Base-by-base conservation (phyloP, 176 grass and related monocot genomes). In the Bromus sterilis region DNA sequence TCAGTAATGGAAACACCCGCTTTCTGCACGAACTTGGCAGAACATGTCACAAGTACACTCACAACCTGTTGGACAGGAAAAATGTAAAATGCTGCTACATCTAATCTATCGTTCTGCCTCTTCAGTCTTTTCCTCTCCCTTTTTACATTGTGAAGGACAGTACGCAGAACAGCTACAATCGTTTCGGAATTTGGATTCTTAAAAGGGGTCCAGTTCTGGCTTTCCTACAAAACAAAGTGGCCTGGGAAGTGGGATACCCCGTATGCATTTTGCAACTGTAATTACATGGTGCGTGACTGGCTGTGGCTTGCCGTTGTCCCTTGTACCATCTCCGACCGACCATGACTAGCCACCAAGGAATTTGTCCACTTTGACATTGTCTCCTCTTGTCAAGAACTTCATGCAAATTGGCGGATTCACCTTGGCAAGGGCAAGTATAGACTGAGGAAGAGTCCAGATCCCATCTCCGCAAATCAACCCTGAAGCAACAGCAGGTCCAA, bases 381-480 rank as follows among this genome's bases (percentile, higher is more conserved):
- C 32, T 24, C 69, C 58, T 73, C 88, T 86, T 1, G 88, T 66
- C 73, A 89, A 66, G 44, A 89, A 98, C 82, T 94, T 98, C 95
- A 98, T 98, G 80, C 95, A 98, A 71, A 98, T 98, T 1, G 95
- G 95, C 10, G 92, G 95, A 29, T 93, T 90, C 39, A 93, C 87
- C 76, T 89, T 94, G 21, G 88, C 89, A 41, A 98, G 80, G 1
- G 95, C 89, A 10, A 98, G 86, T 66, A 98, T 56, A 10, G 90
- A 92, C 88, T 92, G 92, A 25, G 95, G 95, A 56, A 98, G 70
- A 75, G 92, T 93, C 95, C 95, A 98, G 37, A 94, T 86, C n/a
- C 95, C 95, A 31, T 98, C 95, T 1, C 95, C 95, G 28, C 95
- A 98, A 12, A 98, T 98, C 81, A 98, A 68, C 21, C 95, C 95